Evolutionary conservation across 176 grass and related monocot species (phyloP).

Genomic region (Triticum monococcum): DNA sequence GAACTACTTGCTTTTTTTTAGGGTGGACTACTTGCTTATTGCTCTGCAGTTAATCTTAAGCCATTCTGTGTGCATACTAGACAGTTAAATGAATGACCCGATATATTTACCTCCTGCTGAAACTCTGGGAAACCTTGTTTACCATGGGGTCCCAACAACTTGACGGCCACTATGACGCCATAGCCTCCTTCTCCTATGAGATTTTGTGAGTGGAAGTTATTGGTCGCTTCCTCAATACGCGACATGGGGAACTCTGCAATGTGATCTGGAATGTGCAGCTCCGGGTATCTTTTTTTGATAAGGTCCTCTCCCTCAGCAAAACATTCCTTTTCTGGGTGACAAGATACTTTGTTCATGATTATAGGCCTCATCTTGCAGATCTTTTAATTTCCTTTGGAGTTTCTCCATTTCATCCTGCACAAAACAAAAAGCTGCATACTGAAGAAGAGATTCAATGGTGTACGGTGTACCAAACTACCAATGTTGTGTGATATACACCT

Average conservation of each 20-base stretch:
- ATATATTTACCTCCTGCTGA: too few relatives aligned
- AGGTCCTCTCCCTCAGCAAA: constrained; percentile 17
- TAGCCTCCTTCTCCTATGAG: constrained; percentile 57
- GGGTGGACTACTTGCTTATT: too few relatives aligned
- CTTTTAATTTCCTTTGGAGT: constrained; percentile 40
- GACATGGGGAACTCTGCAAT: constrained; percentile 15
- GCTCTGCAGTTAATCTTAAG: too few relatives aligned
- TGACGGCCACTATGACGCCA: too few relatives aligned
- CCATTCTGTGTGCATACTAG: too few relatives aligned
- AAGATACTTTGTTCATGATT: constrained; percentile 22
- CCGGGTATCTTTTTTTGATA: constrained; percentile 14
- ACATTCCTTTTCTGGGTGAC: constrained; percentile 24
- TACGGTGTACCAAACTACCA: too few relatives aligned
- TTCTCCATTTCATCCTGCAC: constrained; percentile 35
- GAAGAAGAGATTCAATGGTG: background rate
- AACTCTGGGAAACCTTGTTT: too few relatives aligned
- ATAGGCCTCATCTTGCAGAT: constrained; percentile 15
- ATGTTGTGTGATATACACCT: too few relatives aligned
- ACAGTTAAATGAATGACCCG: too few relatives aligned
- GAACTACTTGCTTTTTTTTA: background rate
- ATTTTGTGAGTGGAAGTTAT: constrained; percentile 41
- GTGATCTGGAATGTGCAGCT: constrained; percentile 27
- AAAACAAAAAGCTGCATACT: background rate
- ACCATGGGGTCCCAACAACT: too few relatives aligned
- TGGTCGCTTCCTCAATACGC: constrained; percentile 24